Percentiles rank a stretch among this genome's conserved stretches.
Evolutionary conservation across 1,139 yeast species (phyloP).

Genomic region (Meyerozyma elateridarum): DNA sequence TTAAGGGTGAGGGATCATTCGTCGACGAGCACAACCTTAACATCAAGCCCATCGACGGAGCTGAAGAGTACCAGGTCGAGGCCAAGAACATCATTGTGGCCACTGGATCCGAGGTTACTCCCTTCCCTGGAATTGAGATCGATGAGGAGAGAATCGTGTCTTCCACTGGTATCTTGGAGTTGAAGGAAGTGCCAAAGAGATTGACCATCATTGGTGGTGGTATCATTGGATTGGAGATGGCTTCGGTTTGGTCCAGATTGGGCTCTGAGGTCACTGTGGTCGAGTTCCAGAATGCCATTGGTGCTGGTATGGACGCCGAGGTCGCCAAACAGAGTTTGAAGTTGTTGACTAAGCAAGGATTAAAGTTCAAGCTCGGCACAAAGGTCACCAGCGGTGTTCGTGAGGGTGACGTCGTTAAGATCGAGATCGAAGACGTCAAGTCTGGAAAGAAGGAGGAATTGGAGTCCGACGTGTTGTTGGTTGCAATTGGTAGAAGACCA

Average conservation of each 20-base stretch:
- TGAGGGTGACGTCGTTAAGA: slow-evolving; percentile 81
- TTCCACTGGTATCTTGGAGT: slow-evolving; percentile 85
- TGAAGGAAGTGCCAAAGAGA: slow-evolving; percentile 87
- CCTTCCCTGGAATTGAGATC: slow-evolving; percentile 96
- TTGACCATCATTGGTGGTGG: slow-evolving; percentile 98
- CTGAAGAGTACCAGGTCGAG: slow-evolving; percentile 45
- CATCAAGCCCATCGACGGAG: slow-evolving; percentile 84
- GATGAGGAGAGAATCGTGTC: slow-evolving; percentile 98
- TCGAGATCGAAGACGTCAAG: slow-evolving; percentile 88
- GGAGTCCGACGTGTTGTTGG: slow-evolving; percentile 89
- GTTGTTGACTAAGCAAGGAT: slow-evolving; percentile 88
- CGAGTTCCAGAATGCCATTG: slow-evolving; percentile 87
- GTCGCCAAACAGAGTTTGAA: slow-evolving; percentile 87
- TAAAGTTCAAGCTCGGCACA: slow-evolving; percentile 87
- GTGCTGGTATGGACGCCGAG: slow-evolving; percentile 96
- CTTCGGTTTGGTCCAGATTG: slow-evolving; percentile 92
- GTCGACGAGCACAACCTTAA: slow-evolving; percentile 72
- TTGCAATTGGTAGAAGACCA: slow-evolving; percentile 99
- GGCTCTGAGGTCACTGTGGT: slow-evolving; percentile 94
- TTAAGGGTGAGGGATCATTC: slow-evolving; percentile 90
- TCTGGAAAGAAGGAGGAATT: slow-evolving; percentile 73
- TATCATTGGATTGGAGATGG: slow-evolving; percentile 99
- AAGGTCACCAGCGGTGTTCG: slow-evolving; percentile 85
- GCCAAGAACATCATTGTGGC: slow-evolving; percentile 93
- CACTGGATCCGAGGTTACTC: slow-evolving; percentile 97